A percentile compares a stretch with the other conserved stretches of the same genome.
These are phyloP conservation scores for Infundibulicybe gibba DNA, from an alignment of 768 basidiomycete species.

Conservation along the genomic window DNA sequence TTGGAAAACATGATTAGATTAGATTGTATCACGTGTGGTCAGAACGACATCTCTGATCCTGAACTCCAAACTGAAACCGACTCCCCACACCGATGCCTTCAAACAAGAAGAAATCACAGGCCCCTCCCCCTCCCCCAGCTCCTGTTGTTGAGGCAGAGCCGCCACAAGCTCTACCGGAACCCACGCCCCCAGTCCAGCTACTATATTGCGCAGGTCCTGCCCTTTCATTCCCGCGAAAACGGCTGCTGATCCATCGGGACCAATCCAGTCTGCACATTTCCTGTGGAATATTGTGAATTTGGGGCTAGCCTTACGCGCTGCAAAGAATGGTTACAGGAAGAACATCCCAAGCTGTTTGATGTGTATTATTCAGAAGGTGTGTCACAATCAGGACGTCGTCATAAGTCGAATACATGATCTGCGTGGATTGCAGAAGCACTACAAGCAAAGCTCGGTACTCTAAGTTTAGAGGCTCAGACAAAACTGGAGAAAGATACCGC, in stretches of 20 bases:
- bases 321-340: constrained; percentile 84
- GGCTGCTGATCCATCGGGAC: constrained; percentile 7
- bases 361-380: constrained; percentile 88
- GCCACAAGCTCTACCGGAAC: constrained; percentile 35
- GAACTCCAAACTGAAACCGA: background rate
- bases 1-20: too few species aligned
- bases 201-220: constrained; percentile 61
- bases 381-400: constrained; percentile 10
- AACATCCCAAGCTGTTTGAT: constrained; percentile 63
- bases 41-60: too few species aligned
- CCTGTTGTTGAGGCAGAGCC: constrained; percentile 23
- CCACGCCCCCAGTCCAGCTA: constrained; percentile 53
- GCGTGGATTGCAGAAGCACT: constrained; percentile 57
- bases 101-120: constrained; percentile 18
- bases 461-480: constrained; percentile 72
- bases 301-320: constrained; percentile 84
- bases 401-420: background rate
- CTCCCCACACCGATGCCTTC: constrained; percentile 12
- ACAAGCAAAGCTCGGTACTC: constrained; percentile 72
- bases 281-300: constrained; percentile 96
- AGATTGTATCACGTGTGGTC: too few species aligned
- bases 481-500: constrained; percentile 80
- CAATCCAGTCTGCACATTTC: constrained; percentile 78
- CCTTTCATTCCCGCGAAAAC: constrained; percentile 5
- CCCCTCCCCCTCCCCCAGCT: constrained; percentile 7